These are phyloP conservation scores for Alternaria sp. DNA, from an alignment of 2,329 filamentous ascomycete genomes.

Conservation along the genomic window DNA sequence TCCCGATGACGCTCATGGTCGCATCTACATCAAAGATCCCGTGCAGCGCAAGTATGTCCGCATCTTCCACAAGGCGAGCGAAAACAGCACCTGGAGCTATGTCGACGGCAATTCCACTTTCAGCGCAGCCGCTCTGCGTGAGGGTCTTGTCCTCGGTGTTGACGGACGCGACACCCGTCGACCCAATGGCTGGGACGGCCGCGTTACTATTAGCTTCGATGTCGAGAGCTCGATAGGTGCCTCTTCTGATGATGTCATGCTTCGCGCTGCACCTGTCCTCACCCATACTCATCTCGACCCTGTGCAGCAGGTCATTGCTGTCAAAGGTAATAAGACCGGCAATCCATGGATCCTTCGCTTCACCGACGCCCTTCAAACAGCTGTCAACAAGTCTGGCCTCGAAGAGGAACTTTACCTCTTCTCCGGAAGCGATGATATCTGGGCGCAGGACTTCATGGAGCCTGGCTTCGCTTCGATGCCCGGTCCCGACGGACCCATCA, in stretches of 20 bases:
- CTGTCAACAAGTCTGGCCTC: constrained; percentile 11
- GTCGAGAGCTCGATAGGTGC: constrained; percentile 27
- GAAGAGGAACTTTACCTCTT: constrained; percentile 26
- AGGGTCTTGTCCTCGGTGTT: constrained; percentile 46
- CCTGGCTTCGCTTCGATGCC: constrained; percentile 51
- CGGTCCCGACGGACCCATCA: constrained; percentile 42
- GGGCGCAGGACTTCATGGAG: constrained; percentile 52
- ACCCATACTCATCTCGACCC: constrained; percentile 47
- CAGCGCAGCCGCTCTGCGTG: constrained; percentile 27
- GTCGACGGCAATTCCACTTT: constrained; percentile 29
- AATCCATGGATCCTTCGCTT: constrained; percentile 17
- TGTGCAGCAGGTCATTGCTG: constrained; percentile 35
- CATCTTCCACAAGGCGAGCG: constrained; percentile 5
- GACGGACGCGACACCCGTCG: constrained; percentile 41
- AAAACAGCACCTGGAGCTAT: constrained; percentile 2
- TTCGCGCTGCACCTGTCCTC: constrained; percentile 34
- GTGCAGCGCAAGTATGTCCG: constrained; percentile 7
- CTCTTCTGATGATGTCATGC: constrained; percentile 34
- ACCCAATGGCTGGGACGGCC: constrained; percentile 17
- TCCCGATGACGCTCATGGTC: background rate
- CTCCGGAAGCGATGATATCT: constrained; percentile 38
- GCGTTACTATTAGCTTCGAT: constrained; percentile 28
- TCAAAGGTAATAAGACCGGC: constrained; percentile 8
- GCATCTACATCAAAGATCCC: constrained; percentile 3
- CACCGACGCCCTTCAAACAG: constrained; percentile 17